Conservation (phyloP, 345 rosid species). For the Rhodomyrtus tomentosa region DNA sequence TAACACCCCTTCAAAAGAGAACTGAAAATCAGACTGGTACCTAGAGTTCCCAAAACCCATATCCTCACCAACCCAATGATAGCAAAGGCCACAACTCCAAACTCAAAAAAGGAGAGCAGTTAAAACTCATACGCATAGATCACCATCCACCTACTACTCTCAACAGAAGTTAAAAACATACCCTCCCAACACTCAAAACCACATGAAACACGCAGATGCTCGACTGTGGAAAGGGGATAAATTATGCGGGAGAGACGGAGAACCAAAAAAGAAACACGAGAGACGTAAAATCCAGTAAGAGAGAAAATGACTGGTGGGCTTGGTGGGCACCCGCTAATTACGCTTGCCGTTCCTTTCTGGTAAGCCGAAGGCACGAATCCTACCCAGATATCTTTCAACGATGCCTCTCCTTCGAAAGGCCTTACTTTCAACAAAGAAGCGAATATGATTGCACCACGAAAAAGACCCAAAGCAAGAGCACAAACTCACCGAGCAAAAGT, state of each 20-base stretch:
- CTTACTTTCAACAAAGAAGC: neutral
- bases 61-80: neutral
- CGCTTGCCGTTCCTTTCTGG: conserved; percentile 2
- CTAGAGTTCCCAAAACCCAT: neutral
- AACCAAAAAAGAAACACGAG: neutral
- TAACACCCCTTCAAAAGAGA: neutral
- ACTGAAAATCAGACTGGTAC: neutral
- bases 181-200: neutral
- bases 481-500: neutral
- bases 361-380: neutral
- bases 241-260: neutral
- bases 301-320: neutral
- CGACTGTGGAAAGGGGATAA: neutral
- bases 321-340: neutral
- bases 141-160: neutral
- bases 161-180: neutral
- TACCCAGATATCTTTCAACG: neutral
- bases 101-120: neutral
- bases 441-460: neutral
- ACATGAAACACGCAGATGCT: neutral
- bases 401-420: neutral
- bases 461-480: neutral
- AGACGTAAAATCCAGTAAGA: neutral
- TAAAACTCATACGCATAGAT: neutral
- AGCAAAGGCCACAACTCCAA: neutral